A percentile compares a stretch with the other conserved stretches of the same genome.
Conservation (phyloP, 2,329 filamentous ascomycete species). For the Albophoma yamanashiensis region DNA sequence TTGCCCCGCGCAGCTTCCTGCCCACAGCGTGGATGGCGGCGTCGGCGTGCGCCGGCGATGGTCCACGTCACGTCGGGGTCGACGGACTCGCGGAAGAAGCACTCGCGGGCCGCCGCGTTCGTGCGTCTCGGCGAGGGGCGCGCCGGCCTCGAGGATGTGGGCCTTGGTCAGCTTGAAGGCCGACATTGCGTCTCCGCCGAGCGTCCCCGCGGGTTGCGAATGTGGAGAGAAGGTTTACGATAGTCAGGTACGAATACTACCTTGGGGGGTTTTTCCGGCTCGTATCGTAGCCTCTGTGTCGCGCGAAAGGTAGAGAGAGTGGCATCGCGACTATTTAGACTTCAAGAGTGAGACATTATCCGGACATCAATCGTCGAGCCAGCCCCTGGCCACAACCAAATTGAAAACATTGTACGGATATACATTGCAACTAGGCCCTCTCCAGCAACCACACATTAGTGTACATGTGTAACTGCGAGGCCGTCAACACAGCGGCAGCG, state of each 20-base stretch:
- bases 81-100: constrained; percentile 9
- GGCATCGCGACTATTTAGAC: background rate
- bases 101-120: constrained; percentile 6
- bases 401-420: background rate
- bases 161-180: constrained; percentile 11
- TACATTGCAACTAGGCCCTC: background rate
- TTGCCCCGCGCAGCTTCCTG: constrained; percentile 9
- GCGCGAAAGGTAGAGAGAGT: background rate
- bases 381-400: background rate
- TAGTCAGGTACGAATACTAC: background rate
- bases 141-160: constrained; percentile 9
- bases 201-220: background rate
- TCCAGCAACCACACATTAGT: no score
- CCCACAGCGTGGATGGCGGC: constrained; percentile 10
- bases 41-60: constrained; percentile 11
- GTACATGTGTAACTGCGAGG: no score
- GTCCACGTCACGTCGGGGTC: constrained; percentile 11
- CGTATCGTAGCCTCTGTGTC: background rate
- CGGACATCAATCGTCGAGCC: background rate
- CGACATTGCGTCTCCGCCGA: constrained; percentile 1
- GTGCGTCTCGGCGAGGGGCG: constrained; percentile 8
- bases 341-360: background rate
- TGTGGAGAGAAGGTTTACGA: background rate
- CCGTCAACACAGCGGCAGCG: no score
- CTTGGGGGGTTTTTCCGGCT: background rate